Evolutionary conservation across 805 yeast genomes (phyloP).

Genomic region (Cyberlindnera mississippiensis): DNA sequence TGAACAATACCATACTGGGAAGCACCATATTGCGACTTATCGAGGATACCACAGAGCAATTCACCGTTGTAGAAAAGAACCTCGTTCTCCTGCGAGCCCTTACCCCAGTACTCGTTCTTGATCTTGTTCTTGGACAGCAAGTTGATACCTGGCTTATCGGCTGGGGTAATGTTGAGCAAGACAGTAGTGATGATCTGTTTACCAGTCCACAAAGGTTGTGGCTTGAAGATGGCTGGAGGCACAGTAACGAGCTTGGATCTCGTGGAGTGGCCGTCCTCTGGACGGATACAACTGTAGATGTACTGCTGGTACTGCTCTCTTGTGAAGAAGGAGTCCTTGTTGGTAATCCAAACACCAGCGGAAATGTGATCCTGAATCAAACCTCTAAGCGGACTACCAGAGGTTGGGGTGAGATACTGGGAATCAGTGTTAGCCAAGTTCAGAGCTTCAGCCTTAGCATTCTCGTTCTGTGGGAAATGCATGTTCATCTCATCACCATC

Average conservation of each 20-base stretch:
- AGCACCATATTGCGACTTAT: conserved; percentile 98
- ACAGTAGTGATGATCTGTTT: conserved; percentile 95
- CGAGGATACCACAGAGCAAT: conserved; percentile 86
- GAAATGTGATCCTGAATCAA: conserved; percentile 97
- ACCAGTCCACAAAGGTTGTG: conserved; percentile 94
- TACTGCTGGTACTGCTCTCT: conserved; percentile 92
- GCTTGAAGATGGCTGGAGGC: conserved; percentile 87
- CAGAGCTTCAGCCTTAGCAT: conserved; percentile 94
- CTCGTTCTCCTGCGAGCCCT: conserved; percentile 75
- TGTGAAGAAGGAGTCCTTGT: conserved; percentile 85
- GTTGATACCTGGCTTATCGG: conserved; percentile 87
- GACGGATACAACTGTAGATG: conserved; percentile 89
- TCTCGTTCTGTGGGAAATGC: conserved; percentile 98
- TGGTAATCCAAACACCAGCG: conserved; percentile 98
- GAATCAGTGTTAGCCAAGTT: conserved; percentile 95
- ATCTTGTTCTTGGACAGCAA: conserved; percentile 80
- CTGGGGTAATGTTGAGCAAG: conserved; percentile 81
- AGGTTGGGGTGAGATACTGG: conserved; percentile 96
- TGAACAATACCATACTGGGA: conserved; percentile 96
- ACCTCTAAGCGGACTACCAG: conserved; percentile 98
- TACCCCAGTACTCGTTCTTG: conserved; percentile 94
- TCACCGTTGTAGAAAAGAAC: conserved; percentile 87
- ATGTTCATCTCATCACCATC: conserved; percentile 99
- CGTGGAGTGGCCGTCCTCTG: conserved; percentile 96
- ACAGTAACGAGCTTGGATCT: conserved; percentile 63